A percentile compares a stretch with the other conserved stretches of the same genome.
Conservation (phyloP, 2,329 filamentous ascomycete species). For the Chaetomium sp. region DNA sequence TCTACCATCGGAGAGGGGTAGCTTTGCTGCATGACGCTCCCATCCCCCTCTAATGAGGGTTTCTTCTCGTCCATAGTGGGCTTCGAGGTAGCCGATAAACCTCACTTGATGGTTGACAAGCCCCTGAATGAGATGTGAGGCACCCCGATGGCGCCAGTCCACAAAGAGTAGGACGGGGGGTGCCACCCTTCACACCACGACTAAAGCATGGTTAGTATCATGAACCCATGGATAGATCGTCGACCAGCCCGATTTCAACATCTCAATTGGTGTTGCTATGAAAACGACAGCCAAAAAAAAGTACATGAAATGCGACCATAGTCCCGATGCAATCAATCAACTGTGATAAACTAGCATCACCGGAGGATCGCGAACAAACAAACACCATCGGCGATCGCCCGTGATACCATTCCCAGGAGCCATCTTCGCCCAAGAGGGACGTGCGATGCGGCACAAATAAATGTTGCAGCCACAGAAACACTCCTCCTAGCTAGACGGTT, state of each 20-base stretch:
- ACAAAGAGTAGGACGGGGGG: background rate
- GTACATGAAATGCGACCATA: background rate
- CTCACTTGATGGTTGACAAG: background rate
- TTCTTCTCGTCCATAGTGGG: slow-evolving; percentile 28
- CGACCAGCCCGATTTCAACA: background rate
- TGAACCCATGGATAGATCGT: background rate
- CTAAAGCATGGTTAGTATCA: background rate
- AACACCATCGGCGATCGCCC: background rate
- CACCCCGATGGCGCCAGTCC: background rate
- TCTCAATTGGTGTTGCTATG: background rate
- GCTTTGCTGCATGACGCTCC: slow-evolving; percentile 30
- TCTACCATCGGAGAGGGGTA: slow-evolving; percentile 44
- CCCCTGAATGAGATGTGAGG: background rate
- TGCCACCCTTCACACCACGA: background rate
- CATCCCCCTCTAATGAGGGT: slow-evolving; percentile 30
- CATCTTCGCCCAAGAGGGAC: too few species aligned
- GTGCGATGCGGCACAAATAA: too few species aligned
- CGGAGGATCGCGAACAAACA: background rate
- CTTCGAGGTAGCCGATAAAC: background rate
- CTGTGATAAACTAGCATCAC: background rate
- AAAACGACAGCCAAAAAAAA: too few species aligned
- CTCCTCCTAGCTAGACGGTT: too few species aligned
- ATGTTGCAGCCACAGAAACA: too few species aligned
- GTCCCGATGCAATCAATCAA: background rate
- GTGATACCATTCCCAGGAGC: background rate